Conservation (phyloP, 345 rosid genomes). For the Eutrema japonicum region DNA sequence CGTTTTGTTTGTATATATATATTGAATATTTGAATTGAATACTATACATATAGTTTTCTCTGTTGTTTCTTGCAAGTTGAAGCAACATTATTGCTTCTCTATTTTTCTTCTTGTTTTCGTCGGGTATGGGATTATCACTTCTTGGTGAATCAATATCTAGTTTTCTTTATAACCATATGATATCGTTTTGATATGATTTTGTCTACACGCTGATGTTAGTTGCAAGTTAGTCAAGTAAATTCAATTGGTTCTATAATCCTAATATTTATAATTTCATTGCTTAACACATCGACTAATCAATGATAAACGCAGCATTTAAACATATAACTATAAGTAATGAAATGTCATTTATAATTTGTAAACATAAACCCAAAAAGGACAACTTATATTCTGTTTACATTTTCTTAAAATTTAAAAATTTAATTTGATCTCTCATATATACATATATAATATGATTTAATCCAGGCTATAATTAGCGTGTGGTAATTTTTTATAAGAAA, state of each 20-base stretch:
- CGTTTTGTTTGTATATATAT: conserved; percentile 15
- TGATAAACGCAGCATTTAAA: not conserved
- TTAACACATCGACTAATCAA: conserved; percentile 10
- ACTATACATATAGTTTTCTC: conserved; percentile 17
- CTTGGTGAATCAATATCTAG: conserved; percentile 28
- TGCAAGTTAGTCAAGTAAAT: conserved; percentile 12
- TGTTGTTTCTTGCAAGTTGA: conserved; percentile 43
- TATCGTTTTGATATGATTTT: conserved; percentile 9
- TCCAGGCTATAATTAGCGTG: too few species aligned
- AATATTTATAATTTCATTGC: conserved; percentile 1
- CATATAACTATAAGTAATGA: not conserved
- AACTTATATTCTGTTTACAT: not conserved
- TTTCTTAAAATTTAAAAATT: not conserved
- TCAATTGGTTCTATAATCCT: not conserved
- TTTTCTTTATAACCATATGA: conserved; percentile 22
- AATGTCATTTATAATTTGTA: not conserved
- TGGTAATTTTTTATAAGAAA: too few species aligned
- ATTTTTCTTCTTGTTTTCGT: conserved; percentile 29
- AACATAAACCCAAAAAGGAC: too few species aligned
- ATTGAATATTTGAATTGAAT: not conserved
- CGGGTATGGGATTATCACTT: conserved; percentile 32
- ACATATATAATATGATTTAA: not conserved
- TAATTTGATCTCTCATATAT: not conserved
- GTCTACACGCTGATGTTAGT: conserved; percentile 20
- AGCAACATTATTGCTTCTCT: conserved; percentile 43